Base-by-base conservation (phyloP, 169 alveolate genomes). In the Theileria luwenshuni region DNA sequence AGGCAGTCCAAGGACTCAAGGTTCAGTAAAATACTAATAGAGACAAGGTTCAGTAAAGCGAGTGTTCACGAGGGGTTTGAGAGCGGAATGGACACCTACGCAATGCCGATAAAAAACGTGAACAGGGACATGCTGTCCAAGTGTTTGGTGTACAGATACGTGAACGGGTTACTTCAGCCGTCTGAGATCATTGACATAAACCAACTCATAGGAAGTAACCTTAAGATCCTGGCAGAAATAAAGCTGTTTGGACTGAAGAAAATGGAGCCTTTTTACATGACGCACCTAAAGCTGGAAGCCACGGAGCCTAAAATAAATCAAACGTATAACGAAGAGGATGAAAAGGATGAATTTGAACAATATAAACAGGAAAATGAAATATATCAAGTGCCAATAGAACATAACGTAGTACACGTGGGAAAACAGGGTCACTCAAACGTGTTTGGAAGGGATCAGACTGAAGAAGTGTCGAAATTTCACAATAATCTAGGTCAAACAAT, bases 401-500 rank as follows among this genome's bases (percentile, higher is more conserved):
- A 56, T 27, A 56, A 56, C 38, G 65, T 56, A 41, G 65, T 56
- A 17, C 65, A 56, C 42, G 65, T 56, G 32, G 65, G 65, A 2
- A n/a, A 41, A 21, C 38, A 27, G 65, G 65, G 65, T 3, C 65
- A 56, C 38, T 3, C 38, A 13, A 56, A 56, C 38, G 65, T 56
- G 42, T 56, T 56, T 21, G 65, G 65, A 3, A n/a, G 25, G 8
- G 15, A 21, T 1, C 1, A 47, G 19, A 15, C 45, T 2, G 87
- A 69, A 23, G 19, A 30, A 12, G 48, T 61, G 7, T 79, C 87
- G 15, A 47, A 58, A n/a, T 42, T 79, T 35, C 25, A 68, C 45
- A 79, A 79, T 62, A 64, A 42, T 48, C 51, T 79, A 49, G 87
- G 87, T 1, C 81, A 70, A 62, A 83, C 87, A 8, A 79, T 79